phyloP scores from a whole-genome alignment of 1,139 yeast genomes.

The Lizanozyma gosingica region DNA sequence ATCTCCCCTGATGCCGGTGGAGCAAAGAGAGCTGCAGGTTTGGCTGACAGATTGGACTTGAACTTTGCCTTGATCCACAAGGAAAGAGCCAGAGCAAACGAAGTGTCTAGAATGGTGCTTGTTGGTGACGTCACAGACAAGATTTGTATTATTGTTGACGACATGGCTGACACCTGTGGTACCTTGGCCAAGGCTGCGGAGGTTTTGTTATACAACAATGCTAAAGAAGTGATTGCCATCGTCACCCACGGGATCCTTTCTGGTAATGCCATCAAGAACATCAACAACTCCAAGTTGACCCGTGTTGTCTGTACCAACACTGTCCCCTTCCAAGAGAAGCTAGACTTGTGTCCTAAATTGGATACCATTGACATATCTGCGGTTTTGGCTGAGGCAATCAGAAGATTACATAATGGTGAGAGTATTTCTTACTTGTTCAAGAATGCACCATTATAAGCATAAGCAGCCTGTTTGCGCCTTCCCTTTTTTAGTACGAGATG shows the following conservation, averaged over 20 bases:
- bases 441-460: constrained; percentile 29
- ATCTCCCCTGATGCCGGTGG: constrained; percentile 87
- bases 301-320: constrained; percentile 70
- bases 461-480: too few relatives aligned
- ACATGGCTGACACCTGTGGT: constrained; percentile 84
- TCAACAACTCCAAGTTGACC: constrained; percentile 47
- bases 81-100: constrained; percentile 74
- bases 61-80: constrained; percentile 76
- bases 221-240: constrained; percentile 67
- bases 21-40: constrained; percentile 72
- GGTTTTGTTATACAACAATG: constrained; percentile 49
- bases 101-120: constrained; percentile 64
- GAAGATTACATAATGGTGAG: constrained; percentile 79
- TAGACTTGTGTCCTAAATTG: constrained; percentile 41
- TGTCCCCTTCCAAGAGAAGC: constrained; percentile 55
- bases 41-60: constrained; percentile 69
- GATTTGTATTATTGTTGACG: constrained; percentile 66
- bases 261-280: constrained; percentile 57
- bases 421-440: constrained; percentile 68
- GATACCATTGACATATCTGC: constrained; percentile 67
- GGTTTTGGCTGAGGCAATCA: constrained; percentile 68
- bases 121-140: constrained; percentile 73
- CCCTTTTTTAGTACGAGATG: too few relatives aligned
- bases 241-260: constrained; percentile 78
- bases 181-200: constrained; percentile 74